phyloP scores from a whole-genome alignment of 441 rosid species.

The Melastoma candidum region DNA sequence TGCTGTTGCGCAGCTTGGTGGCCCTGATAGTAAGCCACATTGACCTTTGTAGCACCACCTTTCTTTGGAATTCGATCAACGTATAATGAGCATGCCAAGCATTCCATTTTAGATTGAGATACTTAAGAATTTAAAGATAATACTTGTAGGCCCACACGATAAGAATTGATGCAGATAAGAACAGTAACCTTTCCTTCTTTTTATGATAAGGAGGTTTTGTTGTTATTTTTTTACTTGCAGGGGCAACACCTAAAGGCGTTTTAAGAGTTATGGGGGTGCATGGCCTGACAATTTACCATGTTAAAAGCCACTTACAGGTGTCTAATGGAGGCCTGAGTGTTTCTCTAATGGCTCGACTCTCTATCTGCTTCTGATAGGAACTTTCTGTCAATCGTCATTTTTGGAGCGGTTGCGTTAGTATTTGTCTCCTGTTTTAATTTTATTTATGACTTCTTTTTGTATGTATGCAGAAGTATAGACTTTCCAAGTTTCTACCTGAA shows the following conservation, averaged over 20 bases:
- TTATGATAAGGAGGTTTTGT: too few relatives aligned
- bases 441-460: conserved; percentile 10
- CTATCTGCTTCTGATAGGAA: neutral
- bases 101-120: too few relatives aligned
- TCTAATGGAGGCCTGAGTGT: neutral
- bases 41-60: neutral
- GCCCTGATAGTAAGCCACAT: conserved; percentile 53
- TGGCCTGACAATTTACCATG: conserved; percentile 93
- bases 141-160: too few relatives aligned
- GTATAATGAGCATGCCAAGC: too few relatives aligned
- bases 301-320: conserved; percentile 98
- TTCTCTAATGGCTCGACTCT: neutral
- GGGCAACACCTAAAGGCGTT: conserved; percentile 99
- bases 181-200: too few relatives aligned
- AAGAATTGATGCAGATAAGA: too few relatives aligned
- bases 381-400: neutral
- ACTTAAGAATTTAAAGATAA: too few relatives aligned
- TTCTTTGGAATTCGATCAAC: neutral
- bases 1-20: conserved; percentile 76
- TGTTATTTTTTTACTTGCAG: conserved; percentile 23
- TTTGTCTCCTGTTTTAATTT: conserved; percentile 1
- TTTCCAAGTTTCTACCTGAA: conserved; percentile 94
- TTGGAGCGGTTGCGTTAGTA: neutral
- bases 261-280: conserved; percentile 98
- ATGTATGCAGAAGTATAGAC: conserved; percentile 78